A percentile compares a stretch with the other conserved stretches of the same genome.
Evolutionary conservation across 2,329 filamentous ascomycete genomes (phyloP).

Genomic region (Colletotrichum liaoningense): DNA sequence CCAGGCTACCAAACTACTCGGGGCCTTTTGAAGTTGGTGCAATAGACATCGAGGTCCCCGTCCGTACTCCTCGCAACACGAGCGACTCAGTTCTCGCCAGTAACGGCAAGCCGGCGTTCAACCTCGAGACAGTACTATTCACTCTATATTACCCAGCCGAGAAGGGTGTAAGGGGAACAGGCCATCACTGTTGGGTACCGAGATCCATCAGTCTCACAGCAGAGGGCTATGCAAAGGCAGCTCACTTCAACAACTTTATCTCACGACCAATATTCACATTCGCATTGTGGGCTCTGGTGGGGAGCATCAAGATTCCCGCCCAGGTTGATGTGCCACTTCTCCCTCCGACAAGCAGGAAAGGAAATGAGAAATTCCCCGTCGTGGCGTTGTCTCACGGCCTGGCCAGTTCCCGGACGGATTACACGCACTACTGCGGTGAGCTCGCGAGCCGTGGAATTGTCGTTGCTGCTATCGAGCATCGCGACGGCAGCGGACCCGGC

Average conservation of each 20-base stretch:
- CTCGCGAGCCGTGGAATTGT: constrained; percentile 61
- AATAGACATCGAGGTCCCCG: constrained; percentile 59
- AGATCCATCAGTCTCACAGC: constrained; percentile 56
- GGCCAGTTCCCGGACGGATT: constrained; percentile 61
- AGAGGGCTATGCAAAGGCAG: constrained; percentile 58
- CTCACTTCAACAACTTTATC: constrained; percentile 55
- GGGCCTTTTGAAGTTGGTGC: constrained; percentile 58
- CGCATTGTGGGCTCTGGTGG: constrained; percentile 54
- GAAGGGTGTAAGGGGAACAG: constrained; percentile 40
- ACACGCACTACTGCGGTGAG: constrained; percentile 62
- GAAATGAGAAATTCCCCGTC: constrained; percentile 50
- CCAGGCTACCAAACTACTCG: constrained; percentile 55
- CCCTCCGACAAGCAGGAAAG: constrained; percentile 37
- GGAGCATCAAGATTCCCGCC: constrained; percentile 58
- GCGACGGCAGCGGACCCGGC: constrained; percentile 63
- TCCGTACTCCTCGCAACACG: constrained; percentile 45
- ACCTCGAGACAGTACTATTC: constrained; percentile 60
- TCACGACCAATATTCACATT: constrained; percentile 55
- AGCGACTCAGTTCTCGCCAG: constrained; percentile 48
- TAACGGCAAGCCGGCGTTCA: constrained; percentile 53
- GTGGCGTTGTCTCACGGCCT: constrained; percentile 65
- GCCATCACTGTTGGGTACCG: constrained; percentile 56
- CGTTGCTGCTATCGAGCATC: constrained; percentile 63
- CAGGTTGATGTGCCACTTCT: constrained; percentile 58
- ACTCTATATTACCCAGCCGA: constrained; percentile 60